These are phyloP conservation scores for Fusarium aywerte DNA, from an alignment of 2,329 filamentous ascomycete species.

Conservation along the genomic window DNA sequence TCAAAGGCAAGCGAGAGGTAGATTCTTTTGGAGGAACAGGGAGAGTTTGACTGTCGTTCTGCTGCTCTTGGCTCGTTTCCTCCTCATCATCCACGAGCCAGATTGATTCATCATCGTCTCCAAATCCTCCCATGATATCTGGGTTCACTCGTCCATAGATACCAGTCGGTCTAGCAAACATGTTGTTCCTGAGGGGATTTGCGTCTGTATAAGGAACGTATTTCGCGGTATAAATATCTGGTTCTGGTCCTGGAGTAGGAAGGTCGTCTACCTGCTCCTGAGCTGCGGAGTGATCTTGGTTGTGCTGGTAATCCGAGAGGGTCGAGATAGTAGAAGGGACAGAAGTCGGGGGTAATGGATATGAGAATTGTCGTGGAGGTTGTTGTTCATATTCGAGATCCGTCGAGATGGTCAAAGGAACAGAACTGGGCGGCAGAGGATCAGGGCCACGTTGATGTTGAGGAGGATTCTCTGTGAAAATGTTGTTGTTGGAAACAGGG, in stretches of 20 bases:
- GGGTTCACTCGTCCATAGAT: constrained; percentile 49
- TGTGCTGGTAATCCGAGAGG: background rate
- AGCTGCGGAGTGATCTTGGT: background rate
- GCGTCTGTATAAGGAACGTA: constrained; percentile 43
- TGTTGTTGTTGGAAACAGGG: background rate
- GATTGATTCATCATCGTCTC: constrained; percentile 47
- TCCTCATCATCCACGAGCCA: constrained; percentile 49
- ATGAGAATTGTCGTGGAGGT: background rate
- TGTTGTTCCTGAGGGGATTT: constrained; percentile 44
- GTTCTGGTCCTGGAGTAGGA: background rate
- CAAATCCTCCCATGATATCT: constrained; percentile 48
- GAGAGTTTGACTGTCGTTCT: background rate
- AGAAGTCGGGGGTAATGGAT: constrained; percentile 4
- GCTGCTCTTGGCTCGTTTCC: constrained; percentile 33
- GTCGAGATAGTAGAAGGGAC: constrained; percentile 9
- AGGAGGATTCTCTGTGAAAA: background rate
- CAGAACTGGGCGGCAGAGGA: constrained; percentile 9
- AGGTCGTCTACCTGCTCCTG: constrained; percentile 3
- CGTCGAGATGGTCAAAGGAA: constrained; percentile 1
- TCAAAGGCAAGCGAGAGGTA: background rate
- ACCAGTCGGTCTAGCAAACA: constrained; percentile 40
- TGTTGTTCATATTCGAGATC: background rate
- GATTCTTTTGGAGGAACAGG: background rate
- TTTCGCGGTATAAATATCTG: constrained; percentile 26
- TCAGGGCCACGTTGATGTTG: background rate